phyloP scores from a whole-genome alignment of 177 flowering plant genomes.

The Vitis hybrid region DNA sequence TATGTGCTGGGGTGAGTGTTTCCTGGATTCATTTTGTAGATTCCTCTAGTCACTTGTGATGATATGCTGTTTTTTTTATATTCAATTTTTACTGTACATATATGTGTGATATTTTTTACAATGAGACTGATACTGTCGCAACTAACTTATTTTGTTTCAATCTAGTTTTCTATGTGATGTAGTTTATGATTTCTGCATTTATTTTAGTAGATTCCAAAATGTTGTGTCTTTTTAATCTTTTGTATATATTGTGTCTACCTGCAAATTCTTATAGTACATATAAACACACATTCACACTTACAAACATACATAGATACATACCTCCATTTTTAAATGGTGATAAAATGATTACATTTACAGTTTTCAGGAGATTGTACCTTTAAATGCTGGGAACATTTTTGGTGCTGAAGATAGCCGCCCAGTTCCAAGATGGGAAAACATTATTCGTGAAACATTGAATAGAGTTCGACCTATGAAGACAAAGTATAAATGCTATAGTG shows the following conservation, averaged over 20 bases:
- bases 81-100: background rate
- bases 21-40: background rate
- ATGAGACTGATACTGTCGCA: too few relatives aligned
- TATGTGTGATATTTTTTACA: too few relatives aligned
- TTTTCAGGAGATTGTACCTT: constrained; percentile 93
- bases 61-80: background rate
- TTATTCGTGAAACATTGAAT: constrained; percentile 76
- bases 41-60: background rate
- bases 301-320: too few relatives aligned
- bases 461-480: constrained; percentile 40
- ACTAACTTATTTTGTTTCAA: too few relatives aligned
- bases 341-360: constrained; percentile 34
- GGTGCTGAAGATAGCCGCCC: constrained; percentile 91
- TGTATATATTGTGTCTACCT: too few relatives aligned
- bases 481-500: constrained; percentile 70
- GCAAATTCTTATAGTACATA: too few relatives aligned
- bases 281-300: too few relatives aligned
- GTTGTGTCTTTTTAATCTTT: too few relatives aligned
- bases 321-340: background rate
- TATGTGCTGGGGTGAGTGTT: constrained; percentile 87
- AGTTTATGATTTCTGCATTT: too few relatives aligned
- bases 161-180: too few relatives aligned
- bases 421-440: constrained; percentile 75
- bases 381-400: constrained; percentile 94
- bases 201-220: too few relatives aligned